A percentile compares a stretch with the other conserved stretches of the same genome.
These are phyloP conservation scores for Endothia cerciana DNA, from an alignment of 2,329 filamentous ascomycete genomes.

Conservation along the genomic window DNA sequence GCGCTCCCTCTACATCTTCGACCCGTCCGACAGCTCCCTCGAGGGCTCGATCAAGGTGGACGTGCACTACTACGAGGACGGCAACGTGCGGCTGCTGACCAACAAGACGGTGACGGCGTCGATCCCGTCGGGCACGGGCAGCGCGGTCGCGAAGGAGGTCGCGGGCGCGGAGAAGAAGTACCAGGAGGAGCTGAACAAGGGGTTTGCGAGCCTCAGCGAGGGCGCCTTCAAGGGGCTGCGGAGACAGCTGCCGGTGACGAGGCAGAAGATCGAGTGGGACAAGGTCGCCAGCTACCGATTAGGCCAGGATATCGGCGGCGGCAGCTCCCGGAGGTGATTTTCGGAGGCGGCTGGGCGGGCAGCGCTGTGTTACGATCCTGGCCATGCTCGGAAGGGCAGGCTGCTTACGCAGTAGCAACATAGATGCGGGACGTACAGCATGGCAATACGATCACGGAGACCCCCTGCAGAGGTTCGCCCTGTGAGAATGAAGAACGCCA, in stretches of 20 bases:
- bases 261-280: constrained; percentile 99
- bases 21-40: constrained; percentile 68
- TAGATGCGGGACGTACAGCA: background rate
- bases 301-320: constrained; percentile 77
- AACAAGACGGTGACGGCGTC: constrained; percentile 72
- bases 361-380: background rate
- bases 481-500: background rate
- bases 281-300: constrained; percentile 92
- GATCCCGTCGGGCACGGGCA: constrained; percentile 64
- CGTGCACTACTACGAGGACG: constrained; percentile 99
- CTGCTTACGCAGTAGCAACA: background rate
- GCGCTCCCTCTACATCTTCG: constrained; percentile 84
- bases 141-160: constrained; percentile 77
- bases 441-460: constrained; percentile 4
- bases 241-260: constrained; percentile 91
- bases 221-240: constrained; percentile 93
- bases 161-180: constrained; percentile 84
- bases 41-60: constrained; percentile 87
- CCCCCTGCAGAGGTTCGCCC: background rate
- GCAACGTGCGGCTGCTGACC: constrained; percentile 93
- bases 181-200: constrained; percentile 92
- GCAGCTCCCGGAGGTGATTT: constrained; percentile 57
- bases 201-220: constrained; percentile 86
- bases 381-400: background rate
- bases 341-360: background rate